A percentile compares a stretch with the other conserved stretches of the same genome.
Evolutionary conservation across 2,329 filamentous ascomycete species (phyloP).

Genomic region (Penicillium sp.): DNA sequence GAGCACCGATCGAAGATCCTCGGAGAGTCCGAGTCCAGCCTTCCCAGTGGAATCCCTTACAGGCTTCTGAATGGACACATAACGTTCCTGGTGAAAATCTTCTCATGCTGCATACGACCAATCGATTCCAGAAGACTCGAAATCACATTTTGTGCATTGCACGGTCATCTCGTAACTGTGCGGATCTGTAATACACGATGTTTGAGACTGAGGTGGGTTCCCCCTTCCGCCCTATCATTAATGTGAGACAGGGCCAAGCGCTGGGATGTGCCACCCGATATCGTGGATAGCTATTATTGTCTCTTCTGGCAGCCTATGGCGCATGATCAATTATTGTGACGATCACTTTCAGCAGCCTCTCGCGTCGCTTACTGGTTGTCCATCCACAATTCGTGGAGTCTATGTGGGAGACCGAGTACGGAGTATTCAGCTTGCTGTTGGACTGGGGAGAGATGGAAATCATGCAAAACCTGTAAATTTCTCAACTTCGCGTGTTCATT

Average conservation of each 20-base stretch:
- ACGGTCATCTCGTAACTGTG: neutral
- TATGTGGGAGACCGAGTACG: too few relatives aligned
- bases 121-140: neutral
- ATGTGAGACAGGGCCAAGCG: slow-evolving; percentile 23
- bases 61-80: slow-evolving; percentile 10
- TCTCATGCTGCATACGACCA: neutral
- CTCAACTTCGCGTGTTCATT: neutral
- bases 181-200: neutral
- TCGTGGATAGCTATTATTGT: slow-evolving; percentile 7
- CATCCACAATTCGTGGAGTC: neutral
- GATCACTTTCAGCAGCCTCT: neutral
- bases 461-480: neutral
- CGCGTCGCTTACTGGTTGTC: neutral
- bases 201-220: slow-evolving; percentile 1
- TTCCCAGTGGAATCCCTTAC: slow-evolving; percentile 12
- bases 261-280: neutral
- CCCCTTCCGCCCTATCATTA: slow-evolving; percentile 9
- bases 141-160: neutral
- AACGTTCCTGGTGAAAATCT: neutral
- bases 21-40: slow-evolving; percentile 10
- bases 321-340: neutral
- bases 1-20: slow-evolving; percentile 13
- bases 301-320: neutral
- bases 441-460: neutral
- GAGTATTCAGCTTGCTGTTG: neutral